Base-by-base conservation (phyloP, 768 basidiomycete genomes). In the Tricholoma matsutake region DNA sequence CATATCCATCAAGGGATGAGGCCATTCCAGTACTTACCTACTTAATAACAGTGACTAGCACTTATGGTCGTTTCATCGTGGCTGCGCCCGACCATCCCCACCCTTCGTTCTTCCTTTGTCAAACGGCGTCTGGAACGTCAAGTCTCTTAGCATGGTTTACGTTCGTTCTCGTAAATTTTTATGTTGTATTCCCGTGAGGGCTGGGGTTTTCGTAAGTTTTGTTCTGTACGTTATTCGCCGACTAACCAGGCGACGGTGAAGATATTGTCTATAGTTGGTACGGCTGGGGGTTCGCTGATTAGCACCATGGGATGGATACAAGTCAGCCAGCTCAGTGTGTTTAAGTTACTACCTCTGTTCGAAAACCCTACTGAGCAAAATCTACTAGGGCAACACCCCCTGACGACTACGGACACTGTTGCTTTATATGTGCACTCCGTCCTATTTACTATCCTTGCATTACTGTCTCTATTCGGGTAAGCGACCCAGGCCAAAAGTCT, bases 101-200 rank as follows among this genome's bases (percentile, higher is more conserved):
- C 55, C 61, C 60, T 58, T 61, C 57, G 55, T 58, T 67, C 57
- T 68, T 59, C 56, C 56, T 63, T 66, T 63, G 49, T 63, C 58
- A 54, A 61, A 34, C 31, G 47, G 41, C 52, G 51, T 60, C 62
- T 25, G 47, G 57, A 58, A 61, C 63, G 65, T 64, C 55, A 59
- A 64, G 58, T 57, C 49, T 68, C 67, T 68, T 65, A 78, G 72
- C 60, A 83, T 84, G 82, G 75, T 65, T 64, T 77, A 80, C 74
- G 77, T 83, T 65, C 81, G 78, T 61, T 79, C 82, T 18, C 81
- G 80, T 64, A 84, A 75, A 67, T 87, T 87, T 72, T 86, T 83
- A 72, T 85, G 82, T 73, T 87, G 84, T 74, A 78, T 87, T 67
- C 86, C 85, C 29, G 86, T 87, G 69, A 80, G 86, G 65, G 76